These are phyloP conservation scores for Alternaria hordeiaustralica DNA, from an alignment of 2,329 filamentous ascomycete genomes.

Conservation along the genomic window DNA sequence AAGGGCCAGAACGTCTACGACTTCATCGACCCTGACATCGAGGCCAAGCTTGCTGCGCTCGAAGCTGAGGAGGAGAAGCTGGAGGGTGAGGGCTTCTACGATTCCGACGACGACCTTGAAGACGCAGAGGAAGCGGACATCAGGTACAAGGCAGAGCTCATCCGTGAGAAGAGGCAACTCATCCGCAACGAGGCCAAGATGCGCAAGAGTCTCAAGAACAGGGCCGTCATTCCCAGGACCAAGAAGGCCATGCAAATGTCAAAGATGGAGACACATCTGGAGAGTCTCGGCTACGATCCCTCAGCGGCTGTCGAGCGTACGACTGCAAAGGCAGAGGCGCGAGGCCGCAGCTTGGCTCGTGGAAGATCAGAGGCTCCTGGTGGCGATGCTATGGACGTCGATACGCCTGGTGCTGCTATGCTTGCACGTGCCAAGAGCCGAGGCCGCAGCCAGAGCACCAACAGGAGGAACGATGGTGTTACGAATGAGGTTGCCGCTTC, in stretches of 20 bases:
- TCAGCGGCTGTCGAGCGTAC: slow-evolving; percentile 75
- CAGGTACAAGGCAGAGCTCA: slow-evolving; percentile 89
- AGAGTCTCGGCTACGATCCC: slow-evolving; percentile 85
- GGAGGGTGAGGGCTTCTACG: slow-evolving; percentile 91
- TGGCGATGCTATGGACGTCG: slow-evolving; percentile 76
- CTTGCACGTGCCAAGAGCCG: slow-evolving; percentile 72
- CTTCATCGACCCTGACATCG: slow-evolving; percentile 96
- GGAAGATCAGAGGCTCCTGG: slow-evolving; percentile 60
- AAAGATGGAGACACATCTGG: slow-evolving; percentile 84
- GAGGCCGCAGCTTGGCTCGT: slow-evolving; percentile 74
- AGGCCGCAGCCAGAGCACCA: slow-evolving; percentile 67
- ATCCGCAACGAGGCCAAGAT: slow-evolving; percentile 95
- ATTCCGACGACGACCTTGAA: slow-evolving; percentile 74
- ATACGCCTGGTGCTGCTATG: slow-evolving; percentile 47
- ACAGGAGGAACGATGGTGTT: slow-evolving; percentile 80
- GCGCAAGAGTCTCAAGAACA: slow-evolving; percentile 97
- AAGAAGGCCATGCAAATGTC: slow-evolving; percentile 81
- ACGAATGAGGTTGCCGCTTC: slow-evolving; percentile 68
- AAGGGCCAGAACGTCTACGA: slow-evolving; percentile 98
- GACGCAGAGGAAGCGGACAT: slow-evolving; percentile 89
- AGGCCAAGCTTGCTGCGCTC: slow-evolving; percentile 85
- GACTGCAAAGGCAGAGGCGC: slow-evolving; percentile 64
- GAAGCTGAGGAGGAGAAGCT: slow-evolving; percentile 96
- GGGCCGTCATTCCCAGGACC: slow-evolving; percentile 87
- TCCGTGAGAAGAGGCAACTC: slow-evolving; percentile 90